Conservation (phyloP, 1,139 yeast species). For the Suhomyces bribrorum region DNA sequence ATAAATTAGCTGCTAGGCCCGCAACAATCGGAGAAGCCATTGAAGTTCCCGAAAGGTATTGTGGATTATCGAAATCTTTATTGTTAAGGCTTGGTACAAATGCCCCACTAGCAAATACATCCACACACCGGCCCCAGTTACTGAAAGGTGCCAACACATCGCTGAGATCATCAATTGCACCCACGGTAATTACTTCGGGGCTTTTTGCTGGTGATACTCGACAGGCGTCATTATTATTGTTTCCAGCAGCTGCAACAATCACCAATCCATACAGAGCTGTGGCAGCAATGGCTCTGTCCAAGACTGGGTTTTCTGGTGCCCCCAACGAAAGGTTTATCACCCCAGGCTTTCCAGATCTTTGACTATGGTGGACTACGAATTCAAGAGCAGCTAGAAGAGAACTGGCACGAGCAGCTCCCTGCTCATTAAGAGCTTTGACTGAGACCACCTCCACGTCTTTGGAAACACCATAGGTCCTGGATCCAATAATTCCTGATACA, state of each 20-base stretch:
- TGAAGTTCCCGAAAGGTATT: constrained; percentile 74
- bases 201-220: constrained; percentile 80
- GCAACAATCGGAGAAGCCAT: constrained; percentile 84
- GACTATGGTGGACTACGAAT: constrained; percentile 64
- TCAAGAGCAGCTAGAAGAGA: constrained; percentile 72
- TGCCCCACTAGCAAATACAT: constrained; percentile 81
- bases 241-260: constrained; percentile 89
- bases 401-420: constrained; percentile 69
- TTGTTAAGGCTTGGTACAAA: constrained; percentile 51
- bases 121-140: constrained; percentile 89
- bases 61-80: constrained; percentile 28
- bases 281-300: constrained; percentile 73
- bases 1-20: constrained; percentile 66
- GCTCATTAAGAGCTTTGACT: constrained; percentile 64
- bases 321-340: constrained; percentile 85
- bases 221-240: constrained; percentile 76
- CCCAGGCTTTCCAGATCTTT: constrained; percentile 45
- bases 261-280: constrained; percentile 71
- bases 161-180: constrained; percentile 75
- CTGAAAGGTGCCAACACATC: constrained; percentile 74
- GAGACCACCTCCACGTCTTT: constrained; percentile 64
- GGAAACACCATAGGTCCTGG: constrained; percentile 76
- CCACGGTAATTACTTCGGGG: constrained; percentile 71
- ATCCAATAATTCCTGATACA: constrained; percentile 88
- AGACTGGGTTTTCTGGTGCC: constrained; percentile 60